These are phyloP conservation scores for Aureobasidium sp. DNA, from an alignment of 2,329 filamentous ascomycete genomes.

Conservation along the genomic window DNA sequence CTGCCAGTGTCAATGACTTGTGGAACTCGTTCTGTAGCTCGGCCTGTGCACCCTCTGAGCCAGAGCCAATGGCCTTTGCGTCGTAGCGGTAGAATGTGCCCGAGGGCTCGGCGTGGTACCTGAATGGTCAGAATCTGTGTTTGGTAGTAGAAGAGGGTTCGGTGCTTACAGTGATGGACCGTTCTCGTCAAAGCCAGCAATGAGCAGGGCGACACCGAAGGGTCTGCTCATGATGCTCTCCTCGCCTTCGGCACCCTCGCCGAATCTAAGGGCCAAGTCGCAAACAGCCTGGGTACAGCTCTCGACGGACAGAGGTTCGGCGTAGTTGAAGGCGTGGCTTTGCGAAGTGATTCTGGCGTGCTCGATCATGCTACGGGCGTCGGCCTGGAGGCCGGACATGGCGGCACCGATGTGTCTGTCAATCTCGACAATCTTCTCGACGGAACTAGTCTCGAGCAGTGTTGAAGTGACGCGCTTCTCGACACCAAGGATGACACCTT, in stretches of 20 bases:
- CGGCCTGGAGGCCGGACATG: conserved; percentile 96
- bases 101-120: conserved; percentile 94
- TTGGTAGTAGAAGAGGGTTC: not conserved
- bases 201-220: conserved; percentile 92
- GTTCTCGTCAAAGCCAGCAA: conserved; percentile 95
- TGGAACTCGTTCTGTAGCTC: conserved; percentile 99
- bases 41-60: conserved; percentile 93
- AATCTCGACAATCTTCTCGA: conserved; percentile 99
- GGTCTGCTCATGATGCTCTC: conserved; percentile 98
- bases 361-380: conserved; percentile 95
- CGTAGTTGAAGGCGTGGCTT: conserved; percentile 96
- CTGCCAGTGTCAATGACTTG: conserved; percentile 86
- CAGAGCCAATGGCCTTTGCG: conserved; percentile 95
- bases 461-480: conserved; percentile 99
- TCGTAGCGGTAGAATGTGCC: conserved; percentile 99
- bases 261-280: conserved; percentile 90
- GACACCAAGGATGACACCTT: conserved; percentile 92
- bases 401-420: conserved; percentile 98
- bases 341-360: conserved; percentile 97
- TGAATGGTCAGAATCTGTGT: conserved; percentile 23
- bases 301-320: conserved; percentile 88
- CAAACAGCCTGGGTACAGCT: conserved; percentile 99
- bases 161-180: conserved; percentile 69
- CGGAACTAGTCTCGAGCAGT: conserved; percentile 91
- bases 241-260: conserved; percentile 83